phyloP scores from a whole-genome alignment of 495 filamentous ascomycete species.

The Lasiosphaeria hispida region DNA sequence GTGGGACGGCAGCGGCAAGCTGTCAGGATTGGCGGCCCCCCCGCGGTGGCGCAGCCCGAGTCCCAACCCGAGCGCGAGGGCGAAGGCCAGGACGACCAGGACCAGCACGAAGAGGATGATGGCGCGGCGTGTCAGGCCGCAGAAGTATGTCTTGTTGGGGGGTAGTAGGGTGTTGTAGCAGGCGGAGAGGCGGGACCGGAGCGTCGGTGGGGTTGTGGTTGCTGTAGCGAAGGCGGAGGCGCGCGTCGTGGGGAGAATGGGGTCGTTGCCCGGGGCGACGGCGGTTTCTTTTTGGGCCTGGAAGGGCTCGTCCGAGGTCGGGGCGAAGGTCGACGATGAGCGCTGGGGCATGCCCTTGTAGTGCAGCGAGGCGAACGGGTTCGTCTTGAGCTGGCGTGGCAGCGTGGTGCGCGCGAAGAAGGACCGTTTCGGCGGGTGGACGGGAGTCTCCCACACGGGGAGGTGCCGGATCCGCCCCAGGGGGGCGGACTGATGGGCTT shows the following conservation, averaged over 20 bases:
- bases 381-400: not conserved
- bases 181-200: no score
- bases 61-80: conserved; percentile 31
- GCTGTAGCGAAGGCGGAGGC: not conserved
- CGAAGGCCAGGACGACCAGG: conserved; percentile 14
- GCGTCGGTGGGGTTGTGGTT: not conserved
- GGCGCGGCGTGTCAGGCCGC: conserved; percentile 34
- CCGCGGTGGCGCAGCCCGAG: conserved; percentile 31
- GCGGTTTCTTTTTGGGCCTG: not conserved
- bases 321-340: not conserved
- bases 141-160: conserved; percentile 39
- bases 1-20: conserved; percentile 56
- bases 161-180: conserved; percentile 14
- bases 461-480: conserved; percentile 24
- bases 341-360: not conserved
- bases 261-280: conserved; percentile 23
- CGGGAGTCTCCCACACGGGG: conserved; percentile 41
- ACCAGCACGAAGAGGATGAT: conserved; percentile 11
- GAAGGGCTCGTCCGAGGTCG: not conserved
- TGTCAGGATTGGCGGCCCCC: conserved; percentile 18
- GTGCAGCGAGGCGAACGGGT: conserved; percentile 1
- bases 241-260: conserved; percentile 15
- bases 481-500: not conserved
- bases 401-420: conserved; percentile 6
- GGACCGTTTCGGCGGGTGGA: conserved; percentile 33